These are phyloP conservation scores for Malania oleifera DNA, from an alignment of 164 flowering plant species.

Conservation along the genomic window DNA sequence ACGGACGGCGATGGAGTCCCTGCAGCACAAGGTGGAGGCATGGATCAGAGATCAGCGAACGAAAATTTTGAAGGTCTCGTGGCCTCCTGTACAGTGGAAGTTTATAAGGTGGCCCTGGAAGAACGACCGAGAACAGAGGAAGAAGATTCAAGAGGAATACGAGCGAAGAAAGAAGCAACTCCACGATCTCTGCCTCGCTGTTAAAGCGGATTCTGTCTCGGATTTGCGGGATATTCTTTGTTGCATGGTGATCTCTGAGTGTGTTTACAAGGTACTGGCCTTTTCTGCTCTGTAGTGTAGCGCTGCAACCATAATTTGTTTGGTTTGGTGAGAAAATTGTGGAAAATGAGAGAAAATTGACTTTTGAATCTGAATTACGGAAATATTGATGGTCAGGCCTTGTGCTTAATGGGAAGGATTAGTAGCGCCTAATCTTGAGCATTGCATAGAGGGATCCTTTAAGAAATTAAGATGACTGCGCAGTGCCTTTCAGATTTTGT, in stretches of 20 bases:
- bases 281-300: neutral
- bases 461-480: too few species aligned
- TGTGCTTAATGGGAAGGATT: too few species aligned
- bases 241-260: slow-evolving; percentile 93
- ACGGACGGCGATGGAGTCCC: slow-evolving; percentile 37
- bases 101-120: slow-evolving; percentile 62
- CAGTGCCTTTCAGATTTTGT: too few species aligned
- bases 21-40: slow-evolving; percentile 65
- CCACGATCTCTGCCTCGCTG: slow-evolving; percentile 58
- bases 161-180: slow-evolving; percentile 60
- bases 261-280: slow-evolving; percentile 83
- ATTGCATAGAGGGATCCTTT: too few species aligned
- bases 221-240: slow-evolving; percentile 91
- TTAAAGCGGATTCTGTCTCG: slow-evolving; percentile 74
- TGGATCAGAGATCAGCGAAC: slow-evolving; percentile 77
- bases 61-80: slow-evolving; percentile 43
- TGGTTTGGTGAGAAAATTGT: neutral
- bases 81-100: slow-evolving; percentile 56
- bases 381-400: too few species aligned
- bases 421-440: too few species aligned
- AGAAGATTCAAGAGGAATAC: slow-evolving; percentile 62
- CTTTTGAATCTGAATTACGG: too few species aligned
- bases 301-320: neutral
- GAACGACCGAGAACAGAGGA: slow-evolving; percentile 51
- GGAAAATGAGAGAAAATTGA: neutral